Percentiles rank a stretch among this genome's conserved stretches.
phyloP scores from a whole-genome alignment of 768 basidiomycete genomes.

The Sarcodon aspratus region DNA sequence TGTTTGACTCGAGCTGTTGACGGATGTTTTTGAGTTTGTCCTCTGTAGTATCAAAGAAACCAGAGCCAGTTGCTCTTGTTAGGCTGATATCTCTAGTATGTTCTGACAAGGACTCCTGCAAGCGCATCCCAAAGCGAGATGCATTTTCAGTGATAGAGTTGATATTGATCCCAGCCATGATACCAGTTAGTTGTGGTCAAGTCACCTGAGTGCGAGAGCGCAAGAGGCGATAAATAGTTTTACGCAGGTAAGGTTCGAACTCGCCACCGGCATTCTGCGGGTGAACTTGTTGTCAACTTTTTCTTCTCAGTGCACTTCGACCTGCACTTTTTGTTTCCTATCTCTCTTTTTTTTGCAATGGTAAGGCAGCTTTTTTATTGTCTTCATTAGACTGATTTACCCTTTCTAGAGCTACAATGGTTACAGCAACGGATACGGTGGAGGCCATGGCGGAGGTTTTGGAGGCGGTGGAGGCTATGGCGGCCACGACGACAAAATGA shows the following conservation, averaged over 20 bases:
- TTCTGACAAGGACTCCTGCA: conserved; percentile 77
- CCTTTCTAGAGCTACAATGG: conserved; percentile 13
- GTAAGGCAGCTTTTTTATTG: not conserved
- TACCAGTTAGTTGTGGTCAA: too few species aligned
- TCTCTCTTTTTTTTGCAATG: not conserved
- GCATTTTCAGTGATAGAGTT: conserved; percentile 68
- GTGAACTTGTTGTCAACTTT: too few species aligned
- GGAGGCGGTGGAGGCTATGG: conserved; percentile 45
- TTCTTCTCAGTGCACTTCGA: too few species aligned
- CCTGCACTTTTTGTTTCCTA: not conserved
- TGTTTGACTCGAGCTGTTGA: conserved; percentile 78
- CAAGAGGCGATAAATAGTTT: too few species aligned
- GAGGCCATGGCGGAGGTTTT: conserved; percentile 33
- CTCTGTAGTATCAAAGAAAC: conserved; percentile 60
- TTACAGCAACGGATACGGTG: conserved; percentile 27
- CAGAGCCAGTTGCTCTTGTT: conserved; percentile 38
- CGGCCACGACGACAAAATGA: conserved; percentile 61
- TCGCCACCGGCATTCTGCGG: too few species aligned
- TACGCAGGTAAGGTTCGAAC: too few species aligned
- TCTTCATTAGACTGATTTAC: not conserved
- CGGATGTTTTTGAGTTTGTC: conserved; percentile 78
- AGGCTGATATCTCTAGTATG: conserved; percentile 64
- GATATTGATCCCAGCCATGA: conserved; percentile 18
- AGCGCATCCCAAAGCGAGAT: conserved; percentile 66
- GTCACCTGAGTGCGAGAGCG: too few species aligned